These are phyloP conservation scores for Secale cereale DNA, from an alignment of 176 grass and related monocot genomes.

Conservation along the genomic window DNA sequence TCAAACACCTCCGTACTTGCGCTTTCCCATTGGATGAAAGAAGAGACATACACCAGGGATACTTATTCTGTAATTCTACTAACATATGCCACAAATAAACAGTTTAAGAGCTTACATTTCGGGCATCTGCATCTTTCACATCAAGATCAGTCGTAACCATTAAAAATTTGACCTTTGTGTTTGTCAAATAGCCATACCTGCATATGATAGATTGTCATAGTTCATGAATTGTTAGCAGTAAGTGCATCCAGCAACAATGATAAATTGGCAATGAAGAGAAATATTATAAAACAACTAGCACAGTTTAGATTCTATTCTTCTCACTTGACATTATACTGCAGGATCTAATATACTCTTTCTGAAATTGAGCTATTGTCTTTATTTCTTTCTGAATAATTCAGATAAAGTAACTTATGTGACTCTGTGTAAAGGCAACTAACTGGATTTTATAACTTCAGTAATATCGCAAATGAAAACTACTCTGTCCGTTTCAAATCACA, in stretches of 20 bases:
- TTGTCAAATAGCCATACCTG: slow-evolving; percentile 96
- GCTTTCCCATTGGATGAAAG: background rate
- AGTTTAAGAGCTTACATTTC: slow-evolving; percentile 72
- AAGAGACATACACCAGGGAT: background rate
- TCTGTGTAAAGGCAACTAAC: background rate
- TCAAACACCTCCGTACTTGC: background rate
- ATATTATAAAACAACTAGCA: background rate
- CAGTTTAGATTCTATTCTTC: background rate
- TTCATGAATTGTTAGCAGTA: background rate
- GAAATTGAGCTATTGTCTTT: background rate
- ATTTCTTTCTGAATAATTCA: background rate
- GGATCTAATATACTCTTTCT: background rate
- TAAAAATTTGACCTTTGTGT: slow-evolving; percentile 95
- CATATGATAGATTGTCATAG: slow-evolving; percentile 19
- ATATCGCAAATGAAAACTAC: background rate
- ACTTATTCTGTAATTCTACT: background rate
- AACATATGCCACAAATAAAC: background rate
- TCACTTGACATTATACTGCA: background rate
- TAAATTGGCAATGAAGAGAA: background rate
- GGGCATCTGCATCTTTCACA: slow-evolving; percentile 95
- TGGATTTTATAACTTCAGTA: background rate
- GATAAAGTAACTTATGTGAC: background rate
- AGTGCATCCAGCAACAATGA: slow-evolving; percentile 1
- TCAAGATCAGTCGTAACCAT: slow-evolving; percentile 95
- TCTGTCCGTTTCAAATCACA: too few species aligned